Percentiles rank a stretch among this genome's conserved stretches.
These are phyloP conservation scores for Omphalea diandra DNA, from an alignment of 441 rosid genomes.

Conservation along the genomic window DNA sequence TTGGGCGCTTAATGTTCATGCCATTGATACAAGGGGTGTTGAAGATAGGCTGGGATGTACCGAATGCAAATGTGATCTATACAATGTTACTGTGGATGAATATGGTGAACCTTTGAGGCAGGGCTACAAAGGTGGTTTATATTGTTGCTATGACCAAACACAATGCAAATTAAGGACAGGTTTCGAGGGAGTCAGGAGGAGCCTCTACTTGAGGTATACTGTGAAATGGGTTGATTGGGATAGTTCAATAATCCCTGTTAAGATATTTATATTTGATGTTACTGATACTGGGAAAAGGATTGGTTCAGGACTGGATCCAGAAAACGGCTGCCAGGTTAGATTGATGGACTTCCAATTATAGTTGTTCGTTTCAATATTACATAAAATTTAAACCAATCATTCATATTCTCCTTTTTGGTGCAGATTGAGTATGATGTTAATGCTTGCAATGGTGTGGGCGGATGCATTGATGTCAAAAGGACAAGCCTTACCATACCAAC, in stretches of 20 bases:
- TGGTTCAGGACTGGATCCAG: constrained; percentile 34
- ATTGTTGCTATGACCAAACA: constrained; percentile 64
- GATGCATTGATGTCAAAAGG: constrained; percentile 51
- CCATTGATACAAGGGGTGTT: constrained; percentile 82
- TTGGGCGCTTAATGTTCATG: constrained; percentile 83
- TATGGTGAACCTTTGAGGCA: constrained; percentile 47
- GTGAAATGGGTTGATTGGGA: constrained; percentile 81
- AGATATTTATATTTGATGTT: constrained; percentile 67
- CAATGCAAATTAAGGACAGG: constrained; percentile 64
- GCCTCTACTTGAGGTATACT: constrained; percentile 56
- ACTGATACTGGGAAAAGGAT: constrained; percentile 57
- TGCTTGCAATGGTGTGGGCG: constrained; percentile 35
- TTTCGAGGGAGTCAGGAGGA: constrained; percentile 47
- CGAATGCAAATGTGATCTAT: constrained; percentile 75
- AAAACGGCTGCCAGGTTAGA: constrained; percentile 57
- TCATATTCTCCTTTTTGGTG: neutral
- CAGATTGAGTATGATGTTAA: constrained; percentile 73
- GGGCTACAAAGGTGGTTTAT: constrained; percentile 63
- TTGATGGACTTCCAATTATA: constrained; percentile 18
- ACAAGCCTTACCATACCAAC: constrained; percentile 57
- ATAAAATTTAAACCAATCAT: neutral
- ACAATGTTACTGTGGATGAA: constrained; percentile 61
- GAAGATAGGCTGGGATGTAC: constrained; percentile 71
- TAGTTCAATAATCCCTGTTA: constrained; percentile 52
- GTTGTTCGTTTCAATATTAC: neutral